Percentiles rank a stretch among this genome's conserved stretches.
Conservation (phyloP, 2,329 filamentous ascomycete genomes). For the Beauveria sp. region DNA sequence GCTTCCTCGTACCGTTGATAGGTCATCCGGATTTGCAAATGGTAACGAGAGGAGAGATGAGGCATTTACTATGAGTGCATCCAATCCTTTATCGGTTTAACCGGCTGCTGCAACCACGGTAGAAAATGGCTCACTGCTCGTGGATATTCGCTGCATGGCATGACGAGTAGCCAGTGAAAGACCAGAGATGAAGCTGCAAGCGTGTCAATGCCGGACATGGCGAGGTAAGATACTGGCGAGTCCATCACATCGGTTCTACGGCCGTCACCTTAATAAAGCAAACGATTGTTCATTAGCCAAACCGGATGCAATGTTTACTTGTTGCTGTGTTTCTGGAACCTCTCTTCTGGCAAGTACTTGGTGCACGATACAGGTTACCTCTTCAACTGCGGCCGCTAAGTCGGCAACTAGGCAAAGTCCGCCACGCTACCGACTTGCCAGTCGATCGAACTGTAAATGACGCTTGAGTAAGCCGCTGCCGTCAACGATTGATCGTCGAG, state of each 20-base stretch:
- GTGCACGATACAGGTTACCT: neutral
- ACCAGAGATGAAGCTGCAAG: neutral
- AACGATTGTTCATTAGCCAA: no score
- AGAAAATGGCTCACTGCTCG: neutral
- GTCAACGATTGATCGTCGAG: neutral
- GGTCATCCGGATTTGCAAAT: no score
- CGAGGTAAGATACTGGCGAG: neutral
- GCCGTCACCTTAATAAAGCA: no score
- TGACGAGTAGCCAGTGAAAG: neutral
- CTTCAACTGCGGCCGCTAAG: neutral
- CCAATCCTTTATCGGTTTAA: neutral
- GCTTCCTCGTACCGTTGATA: neutral
- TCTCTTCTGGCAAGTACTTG: neutral
- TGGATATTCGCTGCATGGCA: neutral
- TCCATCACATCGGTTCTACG: no score
- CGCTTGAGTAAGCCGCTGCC: neutral
- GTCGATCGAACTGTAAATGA: neutral
- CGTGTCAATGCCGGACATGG: neutral
- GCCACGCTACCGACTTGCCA: neutral
- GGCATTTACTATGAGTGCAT: neutral
- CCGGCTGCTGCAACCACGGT: neutral
- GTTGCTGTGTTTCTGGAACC: neutral
- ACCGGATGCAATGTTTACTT: neutral
- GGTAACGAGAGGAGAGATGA: no score
- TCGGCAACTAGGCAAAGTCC: neutral